Percentiles rank a stretch among this genome's conserved stretches.
Evolutionary conservation across 345 rosid species (phyloP).

Genomic region (Gossypium bickii): DNA sequence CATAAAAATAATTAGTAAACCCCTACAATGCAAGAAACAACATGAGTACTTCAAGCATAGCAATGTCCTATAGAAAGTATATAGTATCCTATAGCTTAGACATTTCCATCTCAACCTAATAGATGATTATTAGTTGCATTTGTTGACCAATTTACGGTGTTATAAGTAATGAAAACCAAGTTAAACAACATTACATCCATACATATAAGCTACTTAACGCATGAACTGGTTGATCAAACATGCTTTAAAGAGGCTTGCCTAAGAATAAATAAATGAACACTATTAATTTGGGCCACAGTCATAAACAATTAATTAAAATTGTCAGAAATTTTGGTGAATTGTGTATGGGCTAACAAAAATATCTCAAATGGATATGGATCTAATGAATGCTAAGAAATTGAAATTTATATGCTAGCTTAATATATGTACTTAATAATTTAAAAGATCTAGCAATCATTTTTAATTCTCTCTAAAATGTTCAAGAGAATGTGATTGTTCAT

Average conservation of each 20-base stretch:
- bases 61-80: not conserved
- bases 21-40: not conserved
- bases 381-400: not conserved
- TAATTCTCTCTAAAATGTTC: too few species aligned
- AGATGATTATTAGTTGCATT: not conserved
- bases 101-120: not conserved
- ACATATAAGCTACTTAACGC: not conserved
- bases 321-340: not conserved
- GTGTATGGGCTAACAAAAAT: not conserved
- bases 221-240: not conserved
- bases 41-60: not conserved
- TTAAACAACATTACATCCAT: not conserved
- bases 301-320: not conserved
- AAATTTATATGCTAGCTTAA: not conserved
- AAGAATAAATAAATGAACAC: not conserved
- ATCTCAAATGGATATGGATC: not conserved
- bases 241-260: not conserved
- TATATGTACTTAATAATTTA: not conserved
- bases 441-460: too few species aligned
- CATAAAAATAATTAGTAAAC: conserved; percentile 15
- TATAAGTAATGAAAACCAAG: not conserved
- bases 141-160: not conserved
- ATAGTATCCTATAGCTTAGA: not conserved
- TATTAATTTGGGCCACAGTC: not conserved
- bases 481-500: too few species aligned